Percentiles rank a stretch among this genome's conserved stretches.
These are phyloP conservation scores for Suillus alpinus DNA, from an alignment of 768 basidiomycete species.

Conservation along the genomic window DNA sequence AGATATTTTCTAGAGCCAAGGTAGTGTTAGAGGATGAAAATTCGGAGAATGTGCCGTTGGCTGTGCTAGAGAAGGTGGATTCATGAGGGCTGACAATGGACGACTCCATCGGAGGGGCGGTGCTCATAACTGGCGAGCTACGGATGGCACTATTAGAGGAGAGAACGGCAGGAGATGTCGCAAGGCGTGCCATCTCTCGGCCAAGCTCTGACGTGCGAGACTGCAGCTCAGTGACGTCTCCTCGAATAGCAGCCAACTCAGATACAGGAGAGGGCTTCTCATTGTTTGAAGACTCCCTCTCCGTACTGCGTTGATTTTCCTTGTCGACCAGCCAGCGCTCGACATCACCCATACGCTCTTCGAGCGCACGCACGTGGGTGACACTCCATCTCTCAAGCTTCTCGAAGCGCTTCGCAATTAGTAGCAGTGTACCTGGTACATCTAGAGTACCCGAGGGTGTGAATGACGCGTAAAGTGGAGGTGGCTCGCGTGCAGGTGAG, in stretches of 20 bases:
- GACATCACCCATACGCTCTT: constrained; percentile 90
- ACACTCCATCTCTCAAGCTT: constrained; percentile 91
- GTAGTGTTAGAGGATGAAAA: constrained; percentile 9
- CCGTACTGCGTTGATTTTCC: constrained; percentile 52
- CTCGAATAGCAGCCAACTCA: constrained; percentile 55
- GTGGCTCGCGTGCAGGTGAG: constrained; percentile 43
- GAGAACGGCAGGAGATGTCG: constrained; percentile 43
- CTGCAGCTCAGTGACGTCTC: constrained; percentile 71
- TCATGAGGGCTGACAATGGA: constrained; percentile 35
- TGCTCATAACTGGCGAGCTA: constrained; percentile 43
- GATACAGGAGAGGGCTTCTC: constrained; percentile 22
- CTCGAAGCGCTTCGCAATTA: constrained; percentile 75
- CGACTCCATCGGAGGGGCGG: constrained; percentile 46
- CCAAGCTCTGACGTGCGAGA: constrained; percentile 74
- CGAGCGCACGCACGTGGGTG: constrained; percentile 83
- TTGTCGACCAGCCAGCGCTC: constrained; percentile 87
- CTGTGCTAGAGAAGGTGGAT: constrained; percentile 16
- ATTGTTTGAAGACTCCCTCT: constrained; percentile 38
- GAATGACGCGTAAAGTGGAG: constrained; percentile 78
- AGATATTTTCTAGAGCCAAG: constrained; percentile 12
- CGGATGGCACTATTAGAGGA: constrained; percentile 48
- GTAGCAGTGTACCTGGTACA: constrained; percentile 68
- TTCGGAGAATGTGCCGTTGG: constrained; percentile 8
- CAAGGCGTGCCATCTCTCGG: constrained; percentile 75
- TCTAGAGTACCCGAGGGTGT: constrained; percentile 68